These are phyloP conservation scores for Trichoderma atroviride DNA, from an alignment of 2,329 filamentous ascomycete genomes.

Conservation along the genomic window DNA sequence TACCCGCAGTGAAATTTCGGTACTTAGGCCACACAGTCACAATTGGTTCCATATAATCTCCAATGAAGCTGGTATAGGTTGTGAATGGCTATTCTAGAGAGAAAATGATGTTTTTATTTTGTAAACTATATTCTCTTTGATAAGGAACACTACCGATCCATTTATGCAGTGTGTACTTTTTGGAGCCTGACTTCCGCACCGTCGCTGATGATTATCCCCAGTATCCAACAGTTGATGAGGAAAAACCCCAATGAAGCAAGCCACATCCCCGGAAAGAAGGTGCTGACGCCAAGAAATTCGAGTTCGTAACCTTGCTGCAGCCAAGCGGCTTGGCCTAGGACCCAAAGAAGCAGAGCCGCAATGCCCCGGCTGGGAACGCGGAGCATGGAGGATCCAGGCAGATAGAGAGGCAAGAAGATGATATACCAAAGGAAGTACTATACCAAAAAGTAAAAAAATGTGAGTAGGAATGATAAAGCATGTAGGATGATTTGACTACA, in stretches of 20 bases:
- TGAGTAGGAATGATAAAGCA: neutral
- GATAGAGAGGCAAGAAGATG: conserved; percentile 87
- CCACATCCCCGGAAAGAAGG: conserved; percentile 86
- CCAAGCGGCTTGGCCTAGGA: conserved; percentile 74
- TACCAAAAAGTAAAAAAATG: neutral
- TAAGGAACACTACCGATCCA: neutral
- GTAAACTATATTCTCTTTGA: neutral
- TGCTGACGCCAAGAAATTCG: conserved; percentile 79
- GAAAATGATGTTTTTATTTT: neutral
- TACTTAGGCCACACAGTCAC: conserved; percentile 15
- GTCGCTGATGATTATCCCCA: conserved; percentile 79
- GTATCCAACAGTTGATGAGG: conserved; percentile 80
- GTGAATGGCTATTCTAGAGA: neutral
- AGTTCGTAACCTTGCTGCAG: conserved; percentile 74
- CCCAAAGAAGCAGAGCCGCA: conserved; percentile 70
- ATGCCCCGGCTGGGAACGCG: conserved; percentile 62
- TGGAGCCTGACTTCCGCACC: conserved; percentile 35
- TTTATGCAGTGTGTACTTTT: conserved; percentile 31
- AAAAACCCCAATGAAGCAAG: conserved; percentile 77
- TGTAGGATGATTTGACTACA: neutral
- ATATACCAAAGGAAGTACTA: conserved; percentile 99
- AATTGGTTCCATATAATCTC: neutral
- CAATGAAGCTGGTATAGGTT: neutral
- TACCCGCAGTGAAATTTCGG: conserved; percentile 24
- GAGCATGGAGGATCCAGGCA: conserved; percentile 77